Evolutionary conservation across 371 early-diverging fungal species (phyloP).

Genomic region (Smittium mucronatum): DNA sequence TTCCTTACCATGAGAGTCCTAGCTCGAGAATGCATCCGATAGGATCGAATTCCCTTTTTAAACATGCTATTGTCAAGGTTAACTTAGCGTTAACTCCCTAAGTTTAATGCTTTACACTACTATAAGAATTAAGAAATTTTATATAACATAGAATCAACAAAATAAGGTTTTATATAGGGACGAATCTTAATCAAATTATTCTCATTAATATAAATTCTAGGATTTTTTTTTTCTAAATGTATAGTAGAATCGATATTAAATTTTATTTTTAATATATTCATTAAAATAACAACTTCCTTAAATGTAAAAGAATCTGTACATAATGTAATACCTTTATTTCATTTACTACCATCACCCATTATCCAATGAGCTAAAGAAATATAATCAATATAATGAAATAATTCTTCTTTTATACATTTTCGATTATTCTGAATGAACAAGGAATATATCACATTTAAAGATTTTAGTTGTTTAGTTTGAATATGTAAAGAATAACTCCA

Average conservation of each 20-base stretch:
- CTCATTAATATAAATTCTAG: constrained; percentile 19
- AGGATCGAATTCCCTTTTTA: constrained; percentile 16
- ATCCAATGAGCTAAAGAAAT: constrained; percentile 24
- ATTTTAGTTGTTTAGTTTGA: constrained; percentile 12
- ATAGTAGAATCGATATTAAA: constrained; percentile 26
- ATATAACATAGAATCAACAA: constrained; percentile 12
- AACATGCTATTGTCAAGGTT: constrained; percentile 19
- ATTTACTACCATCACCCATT: constrained; percentile 22
- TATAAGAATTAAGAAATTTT: constrained; percentile 12
- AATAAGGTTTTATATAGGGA: constrained; percentile 16
- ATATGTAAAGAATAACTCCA: constrained; percentile 7
- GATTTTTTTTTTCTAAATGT: constrained; percentile 30
- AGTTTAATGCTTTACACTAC: constrained; percentile 16
- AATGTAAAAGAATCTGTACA: constrained; percentile 19
- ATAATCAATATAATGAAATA: constrained; percentile 16
- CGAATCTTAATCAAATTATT: constrained; percentile 14
- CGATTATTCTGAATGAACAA: constrained; percentile 6
- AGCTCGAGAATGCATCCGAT: constrained; percentile 12
- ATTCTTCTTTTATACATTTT: constrained; percentile 15
- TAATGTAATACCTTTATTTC: constrained; percentile 23
- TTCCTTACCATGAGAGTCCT: constrained; percentile 17
- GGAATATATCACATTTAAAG: constrained; percentile 11
- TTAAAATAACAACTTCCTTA: constrained; percentile 16
- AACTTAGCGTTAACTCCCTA: constrained; percentile 13
- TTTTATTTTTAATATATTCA: constrained; percentile 31